A percentile compares a stretch with the other conserved stretches of the same genome.
phyloP scores from a whole-genome alignment of 305 asterid genomes.

The Solanum hybrid region DNA sequence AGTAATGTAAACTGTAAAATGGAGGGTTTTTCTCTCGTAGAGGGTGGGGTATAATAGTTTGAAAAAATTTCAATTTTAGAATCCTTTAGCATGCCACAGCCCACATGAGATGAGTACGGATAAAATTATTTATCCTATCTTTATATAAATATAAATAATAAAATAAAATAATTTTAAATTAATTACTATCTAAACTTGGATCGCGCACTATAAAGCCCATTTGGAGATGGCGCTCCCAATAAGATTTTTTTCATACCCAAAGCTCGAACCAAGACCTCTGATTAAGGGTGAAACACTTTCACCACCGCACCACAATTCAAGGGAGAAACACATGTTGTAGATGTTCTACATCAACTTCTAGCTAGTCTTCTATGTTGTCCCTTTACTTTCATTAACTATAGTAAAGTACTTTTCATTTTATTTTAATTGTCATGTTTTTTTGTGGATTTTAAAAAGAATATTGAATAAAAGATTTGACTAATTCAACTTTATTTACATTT shows the following conservation, averaged over 20 bases:
- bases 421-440: not conserved
- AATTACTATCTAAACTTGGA: too few relatives aligned
- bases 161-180: not conserved
- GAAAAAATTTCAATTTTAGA: too few relatives aligned
- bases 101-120: not conserved
- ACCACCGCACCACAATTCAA: too few relatives aligned
- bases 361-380: not conserved
- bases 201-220: too few relatives aligned
- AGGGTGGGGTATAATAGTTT: not conserved
- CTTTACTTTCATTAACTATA: not conserved
- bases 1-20: not conserved
- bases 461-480: not conserved
- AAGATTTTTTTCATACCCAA: accelerated
- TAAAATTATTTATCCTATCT: not conserved
- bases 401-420: not conserved
- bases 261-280: too few relatives aligned
- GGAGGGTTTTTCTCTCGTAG: not conserved
- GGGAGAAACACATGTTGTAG: not conserved
- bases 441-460: not conserved
- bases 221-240: too few relatives aligned
- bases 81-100: too few relatives aligned
- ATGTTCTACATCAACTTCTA: not conserved
- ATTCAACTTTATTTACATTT: not conserved
- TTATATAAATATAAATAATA: not conserved
- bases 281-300: too few relatives aligned